These are phyloP conservation scores for Luvunga scandens DNA, from an alignment of 345 rosid species.

Conservation along the genomic window DNA sequence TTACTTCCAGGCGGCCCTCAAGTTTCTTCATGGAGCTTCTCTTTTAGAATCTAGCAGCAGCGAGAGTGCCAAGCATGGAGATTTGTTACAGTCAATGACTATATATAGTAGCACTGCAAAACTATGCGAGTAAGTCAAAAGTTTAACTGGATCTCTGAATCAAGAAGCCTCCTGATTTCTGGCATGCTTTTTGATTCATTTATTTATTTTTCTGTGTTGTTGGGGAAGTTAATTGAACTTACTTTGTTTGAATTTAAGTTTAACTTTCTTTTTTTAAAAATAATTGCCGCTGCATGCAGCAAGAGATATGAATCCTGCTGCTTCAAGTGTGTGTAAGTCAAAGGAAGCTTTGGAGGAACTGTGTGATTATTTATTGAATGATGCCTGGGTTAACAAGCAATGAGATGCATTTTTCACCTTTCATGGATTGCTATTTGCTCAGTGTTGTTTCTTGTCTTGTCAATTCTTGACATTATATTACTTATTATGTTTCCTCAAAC, in stretches of 20 bases:
- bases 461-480: background rate
- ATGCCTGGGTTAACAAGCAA: background rate
- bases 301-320: slow-evolving; percentile 4
- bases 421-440: background rate
- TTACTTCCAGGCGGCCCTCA: slow-evolving; percentile 93
- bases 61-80: slow-evolving; percentile 68
- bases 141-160: background rate
- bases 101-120: slow-evolving; percentile 85
- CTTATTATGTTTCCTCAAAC: background rate
- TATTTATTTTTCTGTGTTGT: background rate
- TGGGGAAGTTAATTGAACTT: background rate
- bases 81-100: slow-evolving; percentile 56
- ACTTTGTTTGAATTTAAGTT: background rate
- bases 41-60: slow-evolving; percentile 64
- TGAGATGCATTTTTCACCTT: background rate
- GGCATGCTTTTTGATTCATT: background rate
- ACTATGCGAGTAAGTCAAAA: slow-evolving; percentile 84
- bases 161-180: background rate
- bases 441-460: background rate
- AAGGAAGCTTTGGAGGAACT: background rate
- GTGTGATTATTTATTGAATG: slow-evolving; percentile 6
- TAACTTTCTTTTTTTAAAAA: background rate
- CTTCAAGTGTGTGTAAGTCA: background rate
- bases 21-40: slow-evolving; percentile 89
- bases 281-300: background rate